Conservation (phyloP, 2,329 filamentous ascomycete genomes). For the Xylariaceae sp. region DNA sequence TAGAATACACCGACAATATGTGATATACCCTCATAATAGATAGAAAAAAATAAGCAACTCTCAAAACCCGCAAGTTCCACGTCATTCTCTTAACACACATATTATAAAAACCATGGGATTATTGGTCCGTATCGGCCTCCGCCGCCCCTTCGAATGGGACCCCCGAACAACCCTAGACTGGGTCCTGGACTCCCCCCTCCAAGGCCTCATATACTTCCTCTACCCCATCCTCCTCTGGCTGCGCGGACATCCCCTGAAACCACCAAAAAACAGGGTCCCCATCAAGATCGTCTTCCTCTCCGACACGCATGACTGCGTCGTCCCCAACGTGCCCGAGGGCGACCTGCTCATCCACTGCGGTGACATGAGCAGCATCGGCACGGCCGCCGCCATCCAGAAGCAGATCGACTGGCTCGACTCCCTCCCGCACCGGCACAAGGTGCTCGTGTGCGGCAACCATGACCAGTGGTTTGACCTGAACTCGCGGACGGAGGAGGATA, state of each 20-base stretch:
- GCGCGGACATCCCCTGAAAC: constrained; percentile 58
- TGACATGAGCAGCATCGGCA: constrained; percentile 73
- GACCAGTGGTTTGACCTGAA: constrained; percentile 75
- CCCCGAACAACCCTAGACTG: constrained; percentile 53
- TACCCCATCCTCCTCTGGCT: constrained; percentile 62
- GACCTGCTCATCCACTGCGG: constrained; percentile 88
- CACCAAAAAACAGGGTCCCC: constrained; percentile 48
- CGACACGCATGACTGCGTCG: constrained; percentile 71
- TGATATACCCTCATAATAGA: not conserved
- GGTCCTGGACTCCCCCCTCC: constrained; percentile 63
- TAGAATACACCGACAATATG: too few species aligned
- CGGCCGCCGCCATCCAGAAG: constrained; percentile 66
- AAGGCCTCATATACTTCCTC: constrained; percentile 54
- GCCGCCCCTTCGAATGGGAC: constrained; percentile 45
- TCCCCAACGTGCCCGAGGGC: constrained; percentile 61
- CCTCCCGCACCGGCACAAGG: constrained; percentile 72
- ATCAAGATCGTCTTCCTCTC: constrained; percentile 83
- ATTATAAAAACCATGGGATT: constrained; percentile 38
- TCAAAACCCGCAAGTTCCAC: not conserved
- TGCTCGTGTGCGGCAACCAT: constrained; percentile 83
- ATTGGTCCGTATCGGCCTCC: constrained; percentile 42
- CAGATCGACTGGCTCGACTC: constrained; percentile 76
- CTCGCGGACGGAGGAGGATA: constrained; percentile 54
- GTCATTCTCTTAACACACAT: not conserved
- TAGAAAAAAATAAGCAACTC: not conserved